Percentiles rank a stretch among this genome's conserved stretches.
phyloP scores from a whole-genome alignment of 257 asterid genomes.

The Pogostemon cablin region DNA sequence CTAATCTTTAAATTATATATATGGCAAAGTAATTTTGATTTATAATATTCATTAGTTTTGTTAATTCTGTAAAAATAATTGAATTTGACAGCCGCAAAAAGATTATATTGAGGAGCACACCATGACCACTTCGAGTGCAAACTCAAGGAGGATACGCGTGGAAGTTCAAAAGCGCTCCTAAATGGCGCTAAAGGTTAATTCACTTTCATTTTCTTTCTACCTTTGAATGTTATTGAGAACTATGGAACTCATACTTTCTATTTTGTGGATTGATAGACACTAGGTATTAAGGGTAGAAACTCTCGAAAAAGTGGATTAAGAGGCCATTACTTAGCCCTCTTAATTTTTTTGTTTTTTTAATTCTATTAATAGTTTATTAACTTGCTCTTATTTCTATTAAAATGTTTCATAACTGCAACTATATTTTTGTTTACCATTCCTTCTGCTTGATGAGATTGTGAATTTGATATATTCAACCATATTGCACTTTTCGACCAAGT shows the following conservation, averaged over 20 bases:
- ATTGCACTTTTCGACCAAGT: too few relatives aligned
- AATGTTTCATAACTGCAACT: too few relatives aligned
- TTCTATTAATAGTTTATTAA: too few relatives aligned
- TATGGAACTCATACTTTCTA: slow-evolving; percentile 4
- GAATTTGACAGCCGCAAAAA: slow-evolving; percentile 87
- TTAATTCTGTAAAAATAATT: neutral
- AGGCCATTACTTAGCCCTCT: too few relatives aligned
- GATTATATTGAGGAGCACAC: slow-evolving; percentile 85
- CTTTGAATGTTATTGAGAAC: neutral
- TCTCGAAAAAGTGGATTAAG: slow-evolving; percentile 65
- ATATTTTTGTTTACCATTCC: too few relatives aligned
- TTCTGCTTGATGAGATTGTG: too few relatives aligned
- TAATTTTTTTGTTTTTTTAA: too few relatives aligned
- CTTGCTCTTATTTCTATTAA: too few relatives aligned
- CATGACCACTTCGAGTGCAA: slow-evolving; percentile 87
- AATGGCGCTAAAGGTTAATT: slow-evolving; percentile 64
- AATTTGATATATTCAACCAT: too few relatives aligned
- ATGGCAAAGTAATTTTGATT: neutral
- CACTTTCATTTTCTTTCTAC: slow-evolving; percentile 11
- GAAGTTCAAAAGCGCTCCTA: slow-evolving; percentile 88
- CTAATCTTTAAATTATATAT: neutral
- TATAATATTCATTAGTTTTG: neutral
- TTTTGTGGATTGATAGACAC: slow-evolving; percentile 48
- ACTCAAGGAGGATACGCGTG: slow-evolving; percentile 94
- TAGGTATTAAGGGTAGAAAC: slow-evolving; percentile 94